phyloP scores from a whole-genome alignment of 768 basidiomycete genomes.

The Auriscalpium orientale region DNA sequence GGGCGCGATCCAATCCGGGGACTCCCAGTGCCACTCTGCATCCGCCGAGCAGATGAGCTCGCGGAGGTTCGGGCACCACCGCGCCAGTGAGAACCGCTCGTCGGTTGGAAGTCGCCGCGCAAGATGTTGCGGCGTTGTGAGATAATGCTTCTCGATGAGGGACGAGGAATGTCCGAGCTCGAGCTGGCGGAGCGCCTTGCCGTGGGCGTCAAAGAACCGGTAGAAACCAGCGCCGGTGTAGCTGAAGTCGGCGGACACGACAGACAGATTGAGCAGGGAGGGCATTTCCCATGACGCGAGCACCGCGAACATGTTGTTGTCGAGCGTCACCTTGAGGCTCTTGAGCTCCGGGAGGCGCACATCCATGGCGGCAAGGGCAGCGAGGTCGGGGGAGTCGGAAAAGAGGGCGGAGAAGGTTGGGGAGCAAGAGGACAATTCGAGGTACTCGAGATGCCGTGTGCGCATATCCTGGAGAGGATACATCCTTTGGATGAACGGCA shows the following conservation, averaged over 20 bases:
- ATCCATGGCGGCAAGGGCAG: slow-evolving; percentile 13
- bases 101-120: slow-evolving; percentile 12
- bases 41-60: slow-evolving; percentile 72
- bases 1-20: slow-evolving; percentile 75
- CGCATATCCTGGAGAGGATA: slow-evolving; percentile 45
- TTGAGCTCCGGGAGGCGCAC: slow-evolving; percentile 55
- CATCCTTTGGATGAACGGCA: slow-evolving; percentile 47
- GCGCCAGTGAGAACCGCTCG: slow-evolving; percentile 42
- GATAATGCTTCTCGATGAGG: slow-evolving; percentile 59
- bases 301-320: slow-evolving; percentile 62
- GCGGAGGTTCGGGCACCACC: slow-evolving; percentile 60
- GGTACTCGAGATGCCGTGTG: slow-evolving; percentile 51
- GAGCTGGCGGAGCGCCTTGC: slow-evolving; percentile 50
- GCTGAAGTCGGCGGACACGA: slow-evolving; percentile 63
- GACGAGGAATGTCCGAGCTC: slow-evolving; percentile 69
- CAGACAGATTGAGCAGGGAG: slow-evolving; percentile 50
- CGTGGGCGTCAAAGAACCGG: slow-evolving; percentile 60
- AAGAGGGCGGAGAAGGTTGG: slow-evolving; percentile 34
- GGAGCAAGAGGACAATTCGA: slow-evolving; percentile 58
- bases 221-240: slow-evolving; percentile 62
- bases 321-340: slow-evolving; percentile 62
- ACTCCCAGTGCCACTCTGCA: slow-evolving; percentile 76
- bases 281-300: slow-evolving; percentile 66
- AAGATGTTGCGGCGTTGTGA: slow-evolving; percentile 34
- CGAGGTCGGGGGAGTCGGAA: slow-evolving; percentile 7